Evolutionary conservation across 2,329 filamentous ascomycete species (phyloP), one percentile per base, ranked within the genome.

Genomic region (Drechslera avenae): DNA sequence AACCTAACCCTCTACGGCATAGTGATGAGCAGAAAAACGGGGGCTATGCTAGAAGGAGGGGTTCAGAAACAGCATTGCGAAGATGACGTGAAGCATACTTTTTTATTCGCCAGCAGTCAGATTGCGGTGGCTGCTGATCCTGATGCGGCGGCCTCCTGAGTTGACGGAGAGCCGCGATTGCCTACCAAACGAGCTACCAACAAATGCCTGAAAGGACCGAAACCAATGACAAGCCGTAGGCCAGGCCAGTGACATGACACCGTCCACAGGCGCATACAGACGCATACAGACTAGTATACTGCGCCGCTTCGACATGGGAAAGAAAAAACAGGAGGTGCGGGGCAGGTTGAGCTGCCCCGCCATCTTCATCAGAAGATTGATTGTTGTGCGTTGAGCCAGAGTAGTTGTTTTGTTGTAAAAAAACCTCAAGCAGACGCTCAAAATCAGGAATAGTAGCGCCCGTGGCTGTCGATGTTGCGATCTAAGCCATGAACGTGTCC

Each of bases 341-440:
- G 69, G 80, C 82, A 86, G 80, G 85, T 88, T 88, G 85, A 88
- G 62, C 78, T 85, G 80, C 79, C 78, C 77, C 79, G 78, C 79
- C 67, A 74, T 62, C 64, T 60, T 67, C 67, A 53, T 39, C 33
- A 47, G 59, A 64, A 69, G 60, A 78, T 73, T 48, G 80, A 81
- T 81, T 82, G 86, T 84, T 83, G 84, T 84, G 84, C 83, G 86
- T 90, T 89, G 86, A 89, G 84, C 83, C 83, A 86, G 80, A 78
- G 82, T 86, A 63, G 68, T 62, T 70, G 88, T 89, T 90, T 89
- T 83, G 86, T 90, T 90, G 86, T 81, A 87, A 89, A 90, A 90
- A 81, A 83, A 84, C 87, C 82, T 84, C 83, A 84, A 81, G 85
- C 85, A 83, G 77, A 80, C 78, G 81, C 79, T 81, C 83, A 82